phyloP scores from a whole-genome alignment of 2,329 filamentous ascomycete species.

The Verticillium isaacii region DNA sequence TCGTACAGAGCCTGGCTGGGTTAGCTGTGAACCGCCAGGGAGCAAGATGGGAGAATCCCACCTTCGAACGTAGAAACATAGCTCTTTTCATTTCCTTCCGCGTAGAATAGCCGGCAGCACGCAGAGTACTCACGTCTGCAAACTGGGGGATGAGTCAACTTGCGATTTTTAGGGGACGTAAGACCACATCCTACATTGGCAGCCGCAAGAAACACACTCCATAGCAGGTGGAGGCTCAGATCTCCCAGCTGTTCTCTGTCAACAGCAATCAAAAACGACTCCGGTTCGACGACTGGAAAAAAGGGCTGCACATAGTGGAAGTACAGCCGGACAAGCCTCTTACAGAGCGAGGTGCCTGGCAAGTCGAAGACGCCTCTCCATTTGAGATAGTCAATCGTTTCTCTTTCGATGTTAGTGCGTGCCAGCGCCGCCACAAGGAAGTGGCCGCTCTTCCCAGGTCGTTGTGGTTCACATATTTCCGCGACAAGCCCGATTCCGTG shows the following conservation, averaged over 20 bases:
- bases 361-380: conserved; percentile 14
- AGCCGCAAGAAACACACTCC: conserved; percentile 24
- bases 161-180: neutral
- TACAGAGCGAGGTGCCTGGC: conserved; percentile 7
- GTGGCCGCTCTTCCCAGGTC: conserved; percentile 6
- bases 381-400: conserved; percentile 5
- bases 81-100: conserved; percentile 28
- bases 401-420: conserved; percentile 4
- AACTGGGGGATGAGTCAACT: neutral
- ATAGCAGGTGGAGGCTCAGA: conserved; percentile 16
- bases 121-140: conserved; percentile 3
- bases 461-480: conserved; percentile 6
- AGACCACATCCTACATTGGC: conserved; percentile 20
- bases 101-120: conserved; percentile 2
- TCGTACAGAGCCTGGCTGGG: conserved; percentile 19
- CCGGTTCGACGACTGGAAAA: conserved; percentile 16
- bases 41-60: conserved; percentile 6
- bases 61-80: conserved; percentile 31
- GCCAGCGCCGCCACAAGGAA: conserved; percentile 7
- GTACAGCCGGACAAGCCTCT: conserved; percentile 14
- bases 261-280: conserved; percentile 9
- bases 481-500: neutral
- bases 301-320: conserved; percentile 20
- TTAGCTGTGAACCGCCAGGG: neutral
- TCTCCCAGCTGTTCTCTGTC: conserved; percentile 6